phyloP scores from a whole-genome alignment of 345 rosid genomes.

The Moricandia arvensis region DNA sequence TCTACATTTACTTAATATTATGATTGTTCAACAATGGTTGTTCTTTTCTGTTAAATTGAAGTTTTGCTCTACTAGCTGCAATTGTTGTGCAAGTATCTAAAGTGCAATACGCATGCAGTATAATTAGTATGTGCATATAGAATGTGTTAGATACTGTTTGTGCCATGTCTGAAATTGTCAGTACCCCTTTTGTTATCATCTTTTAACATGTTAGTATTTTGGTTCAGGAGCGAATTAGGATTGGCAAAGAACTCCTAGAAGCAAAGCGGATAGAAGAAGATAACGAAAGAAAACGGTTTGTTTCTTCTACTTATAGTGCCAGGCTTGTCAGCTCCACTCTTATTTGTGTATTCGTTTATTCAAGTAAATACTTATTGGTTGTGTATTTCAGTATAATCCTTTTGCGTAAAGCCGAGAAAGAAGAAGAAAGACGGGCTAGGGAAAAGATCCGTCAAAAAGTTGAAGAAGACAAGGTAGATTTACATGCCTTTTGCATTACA shows the following conservation, averaged over 20 bases:
- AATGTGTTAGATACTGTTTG: neutral
- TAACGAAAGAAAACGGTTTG: conserved; percentile 91
- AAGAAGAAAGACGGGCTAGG: conserved; percentile 89
- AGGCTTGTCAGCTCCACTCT: conserved; percentile 14
- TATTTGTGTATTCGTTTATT: conserved; percentile 13
- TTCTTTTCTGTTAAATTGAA: neutral
- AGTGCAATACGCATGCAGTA: neutral
- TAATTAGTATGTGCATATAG: neutral
- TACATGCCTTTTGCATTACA: conserved; percentile 10
- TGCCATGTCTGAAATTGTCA: neutral
- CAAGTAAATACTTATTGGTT: conserved; percentile 4
- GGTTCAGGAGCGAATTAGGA: conserved; percentile 86
- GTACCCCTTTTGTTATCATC: neutral
- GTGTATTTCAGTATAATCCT: conserved; percentile 60
- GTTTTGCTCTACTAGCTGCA: neutral
- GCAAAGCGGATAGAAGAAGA: conserved; percentile 95
- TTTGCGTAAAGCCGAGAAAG: conserved; percentile 94
- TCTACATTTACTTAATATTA: neutral
- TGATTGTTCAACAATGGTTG: neutral
- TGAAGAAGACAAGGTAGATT: conserved; percentile 91
- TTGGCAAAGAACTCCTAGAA: conserved; percentile 94
- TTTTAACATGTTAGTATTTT: conserved; percentile 10
- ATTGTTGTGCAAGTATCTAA: neutral
- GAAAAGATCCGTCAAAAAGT: conserved; percentile 95
- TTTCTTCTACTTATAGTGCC: conserved; percentile 7